phyloP scores from a whole-genome alignment of 345 rosid genomes.

The Hibiscus tridactylites region DNA sequence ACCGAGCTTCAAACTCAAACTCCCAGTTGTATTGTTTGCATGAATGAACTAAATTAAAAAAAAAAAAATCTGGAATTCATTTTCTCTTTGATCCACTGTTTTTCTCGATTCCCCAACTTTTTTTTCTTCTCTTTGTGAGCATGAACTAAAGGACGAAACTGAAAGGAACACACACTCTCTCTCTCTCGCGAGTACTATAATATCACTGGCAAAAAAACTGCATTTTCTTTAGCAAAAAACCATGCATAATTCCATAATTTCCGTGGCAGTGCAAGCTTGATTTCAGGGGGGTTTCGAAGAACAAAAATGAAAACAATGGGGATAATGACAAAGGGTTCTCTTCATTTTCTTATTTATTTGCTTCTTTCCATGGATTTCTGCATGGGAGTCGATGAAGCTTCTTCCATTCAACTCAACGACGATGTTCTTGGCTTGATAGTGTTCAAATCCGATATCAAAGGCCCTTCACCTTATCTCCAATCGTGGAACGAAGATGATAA shows the following conservation, averaged over 20 bases:
- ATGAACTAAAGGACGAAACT: background rate
- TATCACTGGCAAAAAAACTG: background rate
- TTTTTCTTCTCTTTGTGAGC: background rate
- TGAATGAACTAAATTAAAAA: background rate
- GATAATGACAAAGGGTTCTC: background rate
- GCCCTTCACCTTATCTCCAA: conserved; percentile 43
- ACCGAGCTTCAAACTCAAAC: background rate
- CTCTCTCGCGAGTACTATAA: background rate
- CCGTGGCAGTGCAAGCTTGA: background rate
- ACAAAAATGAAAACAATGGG: background rate
- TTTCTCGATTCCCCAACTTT: background rate
- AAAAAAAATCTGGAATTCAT: background rate
- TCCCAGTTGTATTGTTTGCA: background rate
- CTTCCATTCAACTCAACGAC: conserved; percentile 47
- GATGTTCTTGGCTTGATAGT: conserved; percentile 81
- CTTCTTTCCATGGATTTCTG: conserved; percentile 11
- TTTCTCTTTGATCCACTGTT: background rate
- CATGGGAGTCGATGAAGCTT: conserved; percentile 20
- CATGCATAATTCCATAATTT: background rate
- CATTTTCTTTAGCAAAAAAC: background rate
- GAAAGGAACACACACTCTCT: background rate
- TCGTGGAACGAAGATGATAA: conserved; percentile 81
- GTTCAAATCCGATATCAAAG: conserved; percentile 69
- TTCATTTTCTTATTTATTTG: conserved; percentile 1
- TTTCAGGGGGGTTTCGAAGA: background rate